A percentile compares a stretch with the other conserved stretches of the same genome.
These are phyloP conservation scores for Trichophyton equinum DNA, from an alignment of 2,329 filamentous ascomycete species.

Conservation along the genomic window DNA sequence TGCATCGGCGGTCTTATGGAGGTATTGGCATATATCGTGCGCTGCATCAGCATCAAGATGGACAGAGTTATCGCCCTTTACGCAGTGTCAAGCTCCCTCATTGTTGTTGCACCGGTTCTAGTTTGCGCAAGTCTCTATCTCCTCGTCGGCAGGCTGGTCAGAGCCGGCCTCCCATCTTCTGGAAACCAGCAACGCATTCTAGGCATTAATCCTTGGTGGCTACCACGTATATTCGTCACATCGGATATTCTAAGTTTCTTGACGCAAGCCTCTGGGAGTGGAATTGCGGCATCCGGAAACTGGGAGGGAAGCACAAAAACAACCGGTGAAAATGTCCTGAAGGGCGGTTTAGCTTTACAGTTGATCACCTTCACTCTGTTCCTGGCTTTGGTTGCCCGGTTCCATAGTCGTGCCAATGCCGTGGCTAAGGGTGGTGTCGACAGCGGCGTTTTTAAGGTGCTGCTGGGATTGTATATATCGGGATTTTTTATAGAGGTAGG, in stretches of 20 bases:
- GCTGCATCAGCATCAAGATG: slow-evolving; percentile 28
- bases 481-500: slow-evolving; percentile 37
- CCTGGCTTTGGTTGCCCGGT: slow-evolving; percentile 29
- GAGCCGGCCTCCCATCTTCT: slow-evolving; percentile 23
- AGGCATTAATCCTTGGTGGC: slow-evolving; percentile 25
- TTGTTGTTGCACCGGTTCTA: slow-evolving; percentile 40
- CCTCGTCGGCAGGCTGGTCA: slow-evolving; percentile 38
- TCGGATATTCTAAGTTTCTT: slow-evolving; percentile 37
- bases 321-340: slow-evolving; percentile 32
- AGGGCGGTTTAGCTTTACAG: slow-evolving; percentile 34
- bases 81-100: slow-evolving; percentile 29
- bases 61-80: slow-evolving; percentile 28
- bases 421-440: slow-evolving; percentile 17
- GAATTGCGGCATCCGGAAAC: slow-evolving; percentile 32
- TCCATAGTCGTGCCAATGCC: slow-evolving; percentile 24
- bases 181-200: slow-evolving; percentile 24
- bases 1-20: slow-evolving; percentile 34
- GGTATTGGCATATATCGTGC: slow-evolving; percentile 32
- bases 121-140: slow-evolving; percentile 42
- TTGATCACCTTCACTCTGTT: slow-evolving; percentile 32
- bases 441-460: slow-evolving; percentile 28
- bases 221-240: slow-evolving; percentile 37
- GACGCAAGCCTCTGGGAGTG: slow-evolving; percentile 35
- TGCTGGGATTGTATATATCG: slow-evolving; percentile 34
- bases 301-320: slow-evolving; percentile 33